phyloP scores from a whole-genome alignment of 148 eudicot species.

The Rheum nobile region DNA sequence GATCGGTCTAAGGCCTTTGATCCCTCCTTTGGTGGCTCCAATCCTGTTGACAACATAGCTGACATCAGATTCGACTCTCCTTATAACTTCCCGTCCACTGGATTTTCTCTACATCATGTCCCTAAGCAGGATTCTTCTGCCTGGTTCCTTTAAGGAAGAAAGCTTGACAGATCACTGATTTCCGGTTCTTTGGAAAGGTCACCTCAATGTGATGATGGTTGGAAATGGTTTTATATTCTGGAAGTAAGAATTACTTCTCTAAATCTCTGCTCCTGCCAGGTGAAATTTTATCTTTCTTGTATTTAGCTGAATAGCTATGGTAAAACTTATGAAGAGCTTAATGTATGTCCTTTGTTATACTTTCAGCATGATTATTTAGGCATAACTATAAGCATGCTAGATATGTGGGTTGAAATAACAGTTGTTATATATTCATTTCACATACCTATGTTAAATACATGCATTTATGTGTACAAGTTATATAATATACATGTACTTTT shows the following conservation, averaged over 20 bases:
- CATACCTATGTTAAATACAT: background rate
- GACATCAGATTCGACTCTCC: slow-evolving; percentile 3
- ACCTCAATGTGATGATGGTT: too few relatives aligned
- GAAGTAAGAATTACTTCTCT: background rate
- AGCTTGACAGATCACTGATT: background rate
- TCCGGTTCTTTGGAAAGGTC: background rate
- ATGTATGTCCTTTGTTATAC: background rate
- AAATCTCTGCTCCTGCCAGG: background rate
- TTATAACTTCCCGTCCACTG: background rate
- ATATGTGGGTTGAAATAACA: background rate
- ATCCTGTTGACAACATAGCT: background rate
- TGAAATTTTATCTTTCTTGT: background rate
- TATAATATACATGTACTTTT: background rate
- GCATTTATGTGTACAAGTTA: background rate
- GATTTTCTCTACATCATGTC: background rate
- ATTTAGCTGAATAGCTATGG: background rate
- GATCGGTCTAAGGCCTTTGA: slow-evolving; percentile 1
- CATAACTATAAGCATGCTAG: slow-evolving; percentile 5
- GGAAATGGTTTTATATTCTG: too few relatives aligned
- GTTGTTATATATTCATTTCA: background rate
- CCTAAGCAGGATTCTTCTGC: slow-evolving; percentile 5
- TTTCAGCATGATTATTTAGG: background rate
- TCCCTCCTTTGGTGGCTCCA: background rate
- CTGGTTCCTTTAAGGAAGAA: background rate
- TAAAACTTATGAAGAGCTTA: background rate